Evolutionary conservation across 176 grass and related monocot species (phyloP).

Genomic region (Zoysia japonica): DNA sequence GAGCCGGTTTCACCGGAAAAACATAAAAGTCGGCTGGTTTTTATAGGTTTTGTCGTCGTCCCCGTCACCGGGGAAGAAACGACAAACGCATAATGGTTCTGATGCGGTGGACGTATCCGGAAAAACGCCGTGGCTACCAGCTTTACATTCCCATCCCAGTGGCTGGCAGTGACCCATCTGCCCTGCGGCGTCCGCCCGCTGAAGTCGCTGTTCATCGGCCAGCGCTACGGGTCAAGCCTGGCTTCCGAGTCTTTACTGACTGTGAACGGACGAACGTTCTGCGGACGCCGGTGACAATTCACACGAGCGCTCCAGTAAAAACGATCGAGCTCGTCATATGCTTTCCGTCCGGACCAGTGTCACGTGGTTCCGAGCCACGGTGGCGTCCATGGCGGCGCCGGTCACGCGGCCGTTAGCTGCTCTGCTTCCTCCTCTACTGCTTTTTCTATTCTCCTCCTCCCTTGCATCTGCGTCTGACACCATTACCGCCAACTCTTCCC

Average conservation of each 20-base stretch:
- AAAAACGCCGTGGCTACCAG: background rate
- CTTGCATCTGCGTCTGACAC: constrained; percentile 27
- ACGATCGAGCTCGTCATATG: background rate
- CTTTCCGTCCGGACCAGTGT: background rate
- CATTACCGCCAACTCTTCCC: constrained; percentile 37
- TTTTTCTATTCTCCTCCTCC: constrained; percentile 24
- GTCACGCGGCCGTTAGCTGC: background rate
- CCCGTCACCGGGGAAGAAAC: no score
- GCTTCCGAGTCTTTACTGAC: background rate
- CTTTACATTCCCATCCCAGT: background rate
- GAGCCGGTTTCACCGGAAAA: no score
- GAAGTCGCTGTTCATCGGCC: background rate
- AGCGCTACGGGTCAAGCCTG: constrained; percentile 1
- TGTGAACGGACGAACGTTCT: background rate
- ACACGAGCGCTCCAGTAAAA: background rate
- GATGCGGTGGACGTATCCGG: no score
- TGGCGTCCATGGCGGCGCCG: constrained; percentile 18
- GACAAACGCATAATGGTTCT: no score
- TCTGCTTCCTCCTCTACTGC: constrained; percentile 26
- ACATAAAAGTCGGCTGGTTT: no score
- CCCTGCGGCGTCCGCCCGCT: background rate
- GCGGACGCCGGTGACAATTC: background rate
- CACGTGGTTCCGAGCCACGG: background rate
- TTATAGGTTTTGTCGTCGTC: no score
- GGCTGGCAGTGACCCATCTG: background rate